Conservation (phyloP, 768 basidiomycete species). For the Mrakia gelida region DNA sequence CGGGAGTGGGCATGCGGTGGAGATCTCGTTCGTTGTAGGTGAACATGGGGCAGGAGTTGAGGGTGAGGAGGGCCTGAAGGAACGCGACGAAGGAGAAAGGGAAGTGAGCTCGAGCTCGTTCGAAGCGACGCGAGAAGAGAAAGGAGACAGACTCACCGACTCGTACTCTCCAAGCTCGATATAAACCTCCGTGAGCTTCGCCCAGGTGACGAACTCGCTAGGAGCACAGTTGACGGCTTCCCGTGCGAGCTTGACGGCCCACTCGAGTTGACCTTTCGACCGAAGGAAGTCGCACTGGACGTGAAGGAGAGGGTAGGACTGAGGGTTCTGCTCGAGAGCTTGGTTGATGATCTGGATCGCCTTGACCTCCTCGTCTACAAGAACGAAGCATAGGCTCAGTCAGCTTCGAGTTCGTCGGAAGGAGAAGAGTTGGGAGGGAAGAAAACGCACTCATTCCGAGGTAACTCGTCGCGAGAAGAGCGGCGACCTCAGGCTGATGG, state of each 20-base stretch:
- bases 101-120: background rate
- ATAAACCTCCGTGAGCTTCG: slow-evolving; percentile 91
- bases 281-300: slow-evolving; percentile 91
- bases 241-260: slow-evolving; percentile 84
- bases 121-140: background rate
- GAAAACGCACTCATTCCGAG: slow-evolving; percentile 86
- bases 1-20: slow-evolving; percentile 75
- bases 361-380: slow-evolving; percentile 92
- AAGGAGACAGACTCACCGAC: slow-evolving; percentile 47
- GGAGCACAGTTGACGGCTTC: slow-evolving; percentile 98
- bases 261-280: slow-evolving; percentile 73
- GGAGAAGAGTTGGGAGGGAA: background rate
- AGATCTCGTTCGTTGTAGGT: slow-evolving; percentile 95
- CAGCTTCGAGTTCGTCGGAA: background rate
- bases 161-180: slow-evolving; percentile 86
- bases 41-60: slow-evolving; percentile 99
- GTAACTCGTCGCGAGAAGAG: slow-evolving; percentile 80
- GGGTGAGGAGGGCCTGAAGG: slow-evolving; percentile 68
- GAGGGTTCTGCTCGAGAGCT: slow-evolving; percentile 78
- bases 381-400: background rate
- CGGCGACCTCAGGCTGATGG: slow-evolving; percentile 74
- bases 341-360: slow-evolving; percentile 87
- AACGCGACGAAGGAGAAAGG: background rate
- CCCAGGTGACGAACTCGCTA: slow-evolving; percentile 98
- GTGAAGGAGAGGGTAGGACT: slow-evolving; percentile 90